Evolutionary conservation across 495 filamentous ascomycete species (phyloP).

Genomic region (Neurospora cerealis): DNA sequence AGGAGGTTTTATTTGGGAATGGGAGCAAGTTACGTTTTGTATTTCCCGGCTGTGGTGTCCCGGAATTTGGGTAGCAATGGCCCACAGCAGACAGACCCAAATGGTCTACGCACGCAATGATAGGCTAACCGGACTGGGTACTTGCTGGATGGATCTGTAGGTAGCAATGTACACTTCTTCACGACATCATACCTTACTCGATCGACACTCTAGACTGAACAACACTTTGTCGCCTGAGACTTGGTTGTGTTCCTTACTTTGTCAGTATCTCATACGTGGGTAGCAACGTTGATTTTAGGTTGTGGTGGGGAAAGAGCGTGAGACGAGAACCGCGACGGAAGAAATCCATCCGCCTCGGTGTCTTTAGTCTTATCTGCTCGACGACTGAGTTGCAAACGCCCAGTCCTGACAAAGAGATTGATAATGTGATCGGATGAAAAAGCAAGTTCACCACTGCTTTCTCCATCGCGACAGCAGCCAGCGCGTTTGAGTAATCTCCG

Average conservation of each 20-base stretch:
- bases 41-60: background rate
- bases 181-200: background rate
- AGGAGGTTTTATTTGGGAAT: background rate
- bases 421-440: background rate
- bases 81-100: background rate
- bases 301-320: background rate
- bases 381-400: background rate
- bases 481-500: background rate
- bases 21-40: background rate
- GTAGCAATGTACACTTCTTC: background rate
- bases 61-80: background rate
- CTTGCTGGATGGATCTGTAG: background rate
- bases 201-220: background rate
- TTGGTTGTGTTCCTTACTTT: background rate
- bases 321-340: background rate
- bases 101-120: background rate
- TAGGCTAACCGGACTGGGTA: background rate
- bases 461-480: background rate
- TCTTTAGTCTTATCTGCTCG: background rate
- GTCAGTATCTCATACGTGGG: background rate
- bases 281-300: background rate
- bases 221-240: background rate
- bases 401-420: background rate
- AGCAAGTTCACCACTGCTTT: background rate
- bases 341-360: background rate